Evolutionary conservation across 169 alveolate genomes (phyloP).

Genomic region (Eimeria zaria): DNA sequence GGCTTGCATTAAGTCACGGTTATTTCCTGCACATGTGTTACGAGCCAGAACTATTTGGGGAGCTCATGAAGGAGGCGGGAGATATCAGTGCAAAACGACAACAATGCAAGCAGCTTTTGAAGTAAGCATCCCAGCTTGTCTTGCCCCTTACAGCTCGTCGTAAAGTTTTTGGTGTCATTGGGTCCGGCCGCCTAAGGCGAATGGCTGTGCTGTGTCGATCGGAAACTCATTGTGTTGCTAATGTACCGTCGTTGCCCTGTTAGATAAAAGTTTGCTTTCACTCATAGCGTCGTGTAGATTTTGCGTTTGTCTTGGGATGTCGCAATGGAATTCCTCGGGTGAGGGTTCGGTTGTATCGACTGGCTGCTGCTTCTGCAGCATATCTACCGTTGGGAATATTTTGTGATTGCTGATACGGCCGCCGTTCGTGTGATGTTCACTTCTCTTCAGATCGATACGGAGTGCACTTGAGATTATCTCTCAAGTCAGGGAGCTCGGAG

Average conservation of each 20-base stretch:
- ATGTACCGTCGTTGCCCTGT: background rate
- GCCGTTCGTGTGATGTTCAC: background rate
- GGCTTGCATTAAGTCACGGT: background rate
- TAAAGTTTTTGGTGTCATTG: background rate
- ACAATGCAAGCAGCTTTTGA: conserved; percentile 75
- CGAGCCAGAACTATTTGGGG: conserved; percentile 82
- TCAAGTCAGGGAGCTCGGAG: conserved; percentile 54
- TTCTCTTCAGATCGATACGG: conserved; percentile 47
- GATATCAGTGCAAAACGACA: conserved; percentile 81
- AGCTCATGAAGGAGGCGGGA: conserved; percentile 85
- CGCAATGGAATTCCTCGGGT: background rate
- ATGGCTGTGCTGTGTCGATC: background rate
- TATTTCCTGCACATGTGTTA: background rate
- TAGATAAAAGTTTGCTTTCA: background rate
- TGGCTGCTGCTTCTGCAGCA: background rate
- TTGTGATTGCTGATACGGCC: background rate
- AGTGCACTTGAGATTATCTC: conserved; percentile 70
- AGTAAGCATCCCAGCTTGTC: background rate
- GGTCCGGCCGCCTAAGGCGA: background rate
- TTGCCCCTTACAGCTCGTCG: background rate
- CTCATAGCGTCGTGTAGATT: background rate
- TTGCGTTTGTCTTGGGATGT: background rate
- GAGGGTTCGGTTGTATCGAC: background rate
- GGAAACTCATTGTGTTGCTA: background rate
- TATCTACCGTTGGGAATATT: background rate